These are phyloP conservation scores for Candida michaelii DNA, from an alignment of 805 yeast genomes.

Conservation along the genomic window DNA sequence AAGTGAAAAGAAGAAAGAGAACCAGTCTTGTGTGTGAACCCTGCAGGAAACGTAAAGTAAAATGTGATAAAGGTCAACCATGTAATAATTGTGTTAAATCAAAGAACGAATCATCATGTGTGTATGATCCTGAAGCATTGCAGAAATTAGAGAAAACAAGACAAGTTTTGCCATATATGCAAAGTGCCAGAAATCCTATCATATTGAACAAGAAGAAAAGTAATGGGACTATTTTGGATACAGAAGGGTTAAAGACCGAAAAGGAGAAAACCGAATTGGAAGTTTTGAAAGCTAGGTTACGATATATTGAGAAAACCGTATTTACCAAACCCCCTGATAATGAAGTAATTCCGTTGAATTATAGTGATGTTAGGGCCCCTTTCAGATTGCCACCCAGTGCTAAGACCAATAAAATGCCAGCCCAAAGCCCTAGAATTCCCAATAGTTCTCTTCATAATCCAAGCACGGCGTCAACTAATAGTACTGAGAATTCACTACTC, in stretches of 20 bases:
- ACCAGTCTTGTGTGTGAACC: constrained; percentile 37
- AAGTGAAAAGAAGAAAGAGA: constrained; percentile 30
- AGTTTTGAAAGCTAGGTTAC: constrained; percentile 19
- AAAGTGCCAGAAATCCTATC: constrained; percentile 16
- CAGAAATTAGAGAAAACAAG: background rate
- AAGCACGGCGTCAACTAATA: background rate
- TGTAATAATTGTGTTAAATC: constrained; percentile 30
- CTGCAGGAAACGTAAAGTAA: constrained; percentile 34
- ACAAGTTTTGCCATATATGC: constrained; percentile 11
- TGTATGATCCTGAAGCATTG: constrained; percentile 15
- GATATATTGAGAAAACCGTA: constrained; percentile 16
- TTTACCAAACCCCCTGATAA: background rate
- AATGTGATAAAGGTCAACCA: constrained; percentile 39
- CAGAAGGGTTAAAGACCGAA: too few relatives aligned
- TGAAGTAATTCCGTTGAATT: constrained; percentile 8
- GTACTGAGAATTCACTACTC: too few relatives aligned
- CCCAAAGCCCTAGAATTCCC: too few relatives aligned
- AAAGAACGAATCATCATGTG: constrained; percentile 19
- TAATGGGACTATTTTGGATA: too few relatives aligned
- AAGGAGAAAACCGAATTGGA: too few relatives aligned
- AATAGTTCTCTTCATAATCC: background rate
- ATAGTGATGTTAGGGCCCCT: background rate
- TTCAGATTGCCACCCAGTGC: constrained; percentile 1
- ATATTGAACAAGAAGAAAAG: background rate
- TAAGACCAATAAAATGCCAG: background rate